Percentiles rank a stretch among this genome's conserved stretches.
These are phyloP conservation scores for Boletus bicolor DNA, from an alignment of 768 basidiomycete genomes.

Conservation along the genomic window DNA sequence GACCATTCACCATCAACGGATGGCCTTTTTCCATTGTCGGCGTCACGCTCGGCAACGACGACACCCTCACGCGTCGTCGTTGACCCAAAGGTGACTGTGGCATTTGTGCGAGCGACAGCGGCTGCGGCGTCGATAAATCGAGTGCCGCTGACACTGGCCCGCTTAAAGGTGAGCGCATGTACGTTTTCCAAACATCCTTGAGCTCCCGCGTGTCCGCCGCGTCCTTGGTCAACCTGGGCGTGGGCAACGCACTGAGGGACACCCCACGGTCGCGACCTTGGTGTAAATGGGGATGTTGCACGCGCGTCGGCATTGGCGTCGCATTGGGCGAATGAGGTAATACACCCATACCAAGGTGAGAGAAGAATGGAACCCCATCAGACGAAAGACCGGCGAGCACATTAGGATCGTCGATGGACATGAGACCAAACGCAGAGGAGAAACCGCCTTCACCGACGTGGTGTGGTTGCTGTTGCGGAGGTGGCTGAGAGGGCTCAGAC, in stretches of 20 bases:
- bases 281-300: slow-evolving; percentile 21
- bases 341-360: slow-evolving; percentile 25
- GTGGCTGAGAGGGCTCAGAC: slow-evolving; percentile 5
- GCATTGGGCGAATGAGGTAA: slow-evolving; percentile 41
- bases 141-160: slow-evolving; percentile 25
- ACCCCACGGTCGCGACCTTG: slow-evolving; percentile 21
- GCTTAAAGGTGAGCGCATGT: slow-evolving; percentile 63
- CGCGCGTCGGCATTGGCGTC: slow-evolving; percentile 44
- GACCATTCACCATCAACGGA: slow-evolving; percentile 18
- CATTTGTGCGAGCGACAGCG: slow-evolving; percentile 14
- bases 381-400: slow-evolving; percentile 59
- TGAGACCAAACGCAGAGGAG: slow-evolving; percentile 66
- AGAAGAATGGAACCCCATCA: slow-evolving; percentile 66
- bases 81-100: slow-evolving; percentile 30
- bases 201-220: slow-evolving; percentile 46
- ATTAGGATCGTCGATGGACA: slow-evolving; percentile 73
- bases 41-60: slow-evolving; percentile 70
- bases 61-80: slow-evolving; percentile 51
- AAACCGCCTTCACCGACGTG: slow-evolving; percentile 40
- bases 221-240: slow-evolving; percentile 34
- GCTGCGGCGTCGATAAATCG: slow-evolving; percentile 7
- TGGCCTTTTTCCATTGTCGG: slow-evolving; percentile 40
- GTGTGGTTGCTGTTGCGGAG: slow-evolving; percentile 12
- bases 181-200: slow-evolving; percentile 72
- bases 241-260: slow-evolving; percentile 29